These are phyloP conservation scores for Lyophyllum atratum DNA, from an alignment of 768 basidiomycete genomes.

Conservation along the genomic window DNA sequence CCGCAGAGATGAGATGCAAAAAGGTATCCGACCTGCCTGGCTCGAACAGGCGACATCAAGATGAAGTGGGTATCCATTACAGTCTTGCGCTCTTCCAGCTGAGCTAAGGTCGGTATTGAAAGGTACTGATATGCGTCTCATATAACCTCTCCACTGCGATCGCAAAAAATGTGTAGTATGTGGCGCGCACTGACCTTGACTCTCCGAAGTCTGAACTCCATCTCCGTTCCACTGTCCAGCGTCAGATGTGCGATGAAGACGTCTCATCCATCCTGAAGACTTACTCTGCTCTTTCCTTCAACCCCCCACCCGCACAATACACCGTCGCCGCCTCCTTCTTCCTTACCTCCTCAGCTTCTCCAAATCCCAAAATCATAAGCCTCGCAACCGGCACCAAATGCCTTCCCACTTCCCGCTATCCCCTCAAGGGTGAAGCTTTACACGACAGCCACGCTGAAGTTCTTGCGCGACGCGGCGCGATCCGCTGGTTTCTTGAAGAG, in stretches of 20 bases:
- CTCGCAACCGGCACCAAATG: slow-evolving; percentile 87
- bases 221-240: too few relatives aligned
- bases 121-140: neutral
- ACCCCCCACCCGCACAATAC: slow-evolving; percentile 56
- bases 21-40: slow-evolving; percentile 14
- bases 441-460: slow-evolving; percentile 95
- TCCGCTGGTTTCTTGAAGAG: slow-evolving; percentile 83
- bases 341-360: slow-evolving; percentile 24
- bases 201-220: neutral
- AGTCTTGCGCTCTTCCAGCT: slow-evolving; percentile 51
- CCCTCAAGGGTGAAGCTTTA: slow-evolving; percentile 71
- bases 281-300: slow-evolving; percentile 49
- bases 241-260: slow-evolving; percentile 13
- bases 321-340: slow-evolving; percentile 67
- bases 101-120: slow-evolving; percentile 40
- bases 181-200: neutral
- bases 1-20: too few relatives aligned
- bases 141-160: neutral
- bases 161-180: too few relatives aligned
- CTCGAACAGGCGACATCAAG: slow-evolving; percentile 17
- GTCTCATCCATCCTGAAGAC: slow-evolving; percentile 38
- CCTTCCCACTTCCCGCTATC: slow-evolving; percentile 62
- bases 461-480: slow-evolving; percentile 77
- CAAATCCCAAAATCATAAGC: slow-evolving; percentile 58
- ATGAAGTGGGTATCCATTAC: slow-evolving; percentile 27